Evolutionary conservation across 148 eudicot genomes (phyloP).

Genomic region (Pouteria glomerata): DNA sequence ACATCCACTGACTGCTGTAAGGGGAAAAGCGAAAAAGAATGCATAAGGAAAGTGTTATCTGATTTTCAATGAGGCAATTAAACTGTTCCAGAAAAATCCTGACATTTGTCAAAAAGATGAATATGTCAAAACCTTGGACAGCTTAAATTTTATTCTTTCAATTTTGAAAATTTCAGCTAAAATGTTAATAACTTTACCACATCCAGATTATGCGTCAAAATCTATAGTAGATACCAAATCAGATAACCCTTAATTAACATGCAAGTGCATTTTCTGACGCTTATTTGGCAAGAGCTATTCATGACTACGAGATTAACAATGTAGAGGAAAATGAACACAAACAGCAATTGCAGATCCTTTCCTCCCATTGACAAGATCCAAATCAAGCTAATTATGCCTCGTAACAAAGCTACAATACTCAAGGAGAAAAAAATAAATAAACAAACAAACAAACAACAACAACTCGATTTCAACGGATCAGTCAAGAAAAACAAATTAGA

Average conservation of each 20-base stretch:
- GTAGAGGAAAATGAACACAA: no score
- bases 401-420: background rate
- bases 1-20: background rate
- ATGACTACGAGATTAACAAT: no score
- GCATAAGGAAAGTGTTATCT: background rate
- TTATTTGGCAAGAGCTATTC: no score
- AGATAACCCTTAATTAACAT: background rate
- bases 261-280: no score
- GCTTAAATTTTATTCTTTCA: no score
- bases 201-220: background rate
- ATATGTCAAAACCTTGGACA: background rate
- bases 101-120: no score
- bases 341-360: background rate
- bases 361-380: background rate
- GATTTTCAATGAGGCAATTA: background rate
- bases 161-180: background rate
- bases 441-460: background rate
- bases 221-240: background rate
- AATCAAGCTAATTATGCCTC: background rate
- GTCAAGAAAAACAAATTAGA: background rate
- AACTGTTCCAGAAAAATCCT: background rate
- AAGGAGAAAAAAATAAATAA: background rate
- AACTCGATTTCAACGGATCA: background rate
- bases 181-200: background rate
- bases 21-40: background rate